Evolutionary conservation across 495 filamentous ascomycete genomes (phyloP).

Genomic region (Aspergillus taichungensis): DNA sequence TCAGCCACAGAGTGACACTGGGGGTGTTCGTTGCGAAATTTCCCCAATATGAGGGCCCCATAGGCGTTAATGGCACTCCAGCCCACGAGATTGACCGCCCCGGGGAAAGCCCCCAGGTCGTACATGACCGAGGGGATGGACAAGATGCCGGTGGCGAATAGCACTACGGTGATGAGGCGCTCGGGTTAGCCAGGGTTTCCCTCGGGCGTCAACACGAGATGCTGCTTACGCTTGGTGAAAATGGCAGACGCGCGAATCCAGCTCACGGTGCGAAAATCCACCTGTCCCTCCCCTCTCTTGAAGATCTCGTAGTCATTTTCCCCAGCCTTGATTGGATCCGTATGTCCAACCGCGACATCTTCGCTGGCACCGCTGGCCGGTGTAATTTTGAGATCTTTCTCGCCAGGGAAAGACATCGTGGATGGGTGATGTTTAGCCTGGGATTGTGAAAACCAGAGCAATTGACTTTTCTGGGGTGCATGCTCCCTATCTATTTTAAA

Average conservation of each 20-base stretch:
- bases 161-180: conserved; percentile 20
- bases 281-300: conserved; percentile 38
- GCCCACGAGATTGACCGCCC: conserved; percentile 47
- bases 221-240: conserved; percentile 40
- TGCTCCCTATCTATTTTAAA: conserved; percentile 5
- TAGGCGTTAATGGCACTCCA: conserved; percentile 57
- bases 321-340: conserved; percentile 15
- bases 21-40: conserved; percentile 28
- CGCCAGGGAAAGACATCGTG: not conserved
- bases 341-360: conserved; percentile 4
- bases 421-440: not conserved
- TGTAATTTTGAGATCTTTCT: conserved; percentile 9
- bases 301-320: conserved; percentile 40
- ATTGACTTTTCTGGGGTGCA: no score
- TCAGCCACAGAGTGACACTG: conserved; percentile 54
- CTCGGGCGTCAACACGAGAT: not conserved
- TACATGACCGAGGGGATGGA: conserved; percentile 54
- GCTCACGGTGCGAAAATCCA: conserved; percentile 49
- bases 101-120: conserved; percentile 50
- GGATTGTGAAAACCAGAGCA: no score
- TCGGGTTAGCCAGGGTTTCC: not conserved
- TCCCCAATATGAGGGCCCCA: conserved; percentile 25
- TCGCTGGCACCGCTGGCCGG: not conserved
- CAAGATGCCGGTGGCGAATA: conserved; percentile 50
- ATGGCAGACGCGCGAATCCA: conserved; percentile 50